Conservation (phyloP, 2,329 filamentous ascomycete species). For the Penicillium sp. region DNA sequence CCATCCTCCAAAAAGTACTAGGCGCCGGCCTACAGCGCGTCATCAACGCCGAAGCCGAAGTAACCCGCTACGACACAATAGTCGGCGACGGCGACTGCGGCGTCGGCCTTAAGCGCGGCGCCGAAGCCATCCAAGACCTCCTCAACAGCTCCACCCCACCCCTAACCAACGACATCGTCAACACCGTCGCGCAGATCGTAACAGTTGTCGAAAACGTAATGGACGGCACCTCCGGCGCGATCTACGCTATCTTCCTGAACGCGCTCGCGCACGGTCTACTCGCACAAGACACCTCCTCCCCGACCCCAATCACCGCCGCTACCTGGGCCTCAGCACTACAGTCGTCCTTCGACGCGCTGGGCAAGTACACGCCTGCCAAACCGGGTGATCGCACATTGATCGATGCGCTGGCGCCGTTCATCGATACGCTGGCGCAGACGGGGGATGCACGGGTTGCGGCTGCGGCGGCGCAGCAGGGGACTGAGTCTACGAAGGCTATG, state of each 20-base stretch:
- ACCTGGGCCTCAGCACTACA: conserved; percentile 68
- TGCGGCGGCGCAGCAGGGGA: conserved; percentile 69
- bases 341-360: conserved; percentile 68
- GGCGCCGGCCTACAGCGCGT: conserved; percentile 57
- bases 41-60: conserved; percentile 62
- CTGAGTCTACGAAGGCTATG: conserved; percentile 88
- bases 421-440: conserved; percentile 65
- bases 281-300: conserved; percentile 49
- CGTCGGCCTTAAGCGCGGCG: conserved; percentile 79
- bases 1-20: conserved; percentile 53
- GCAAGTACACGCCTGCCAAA: conserved; percentile 82
- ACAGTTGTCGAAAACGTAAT: conserved; percentile 66
- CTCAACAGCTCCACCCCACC: conserved; percentile 42
- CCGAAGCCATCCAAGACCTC: conserved; percentile 60
- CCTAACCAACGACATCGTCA: conserved; percentile 57
- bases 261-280: conserved; percentile 70
- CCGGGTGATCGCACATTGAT: conserved; percentile 87
- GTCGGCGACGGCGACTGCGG: conserved; percentile 91
- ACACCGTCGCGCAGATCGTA: conserved; percentile 61
- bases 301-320: conserved; percentile 48
- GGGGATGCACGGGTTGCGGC: conserved; percentile 71
- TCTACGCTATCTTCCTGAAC: conserved; percentile 88
- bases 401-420: conserved; percentile 86
- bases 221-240: conserved; percentile 74
- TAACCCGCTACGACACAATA: conserved; percentile 71